phyloP scores from a whole-genome alignment of 768 basidiomycete genomes.

The Amanita thiersii region DNA sequence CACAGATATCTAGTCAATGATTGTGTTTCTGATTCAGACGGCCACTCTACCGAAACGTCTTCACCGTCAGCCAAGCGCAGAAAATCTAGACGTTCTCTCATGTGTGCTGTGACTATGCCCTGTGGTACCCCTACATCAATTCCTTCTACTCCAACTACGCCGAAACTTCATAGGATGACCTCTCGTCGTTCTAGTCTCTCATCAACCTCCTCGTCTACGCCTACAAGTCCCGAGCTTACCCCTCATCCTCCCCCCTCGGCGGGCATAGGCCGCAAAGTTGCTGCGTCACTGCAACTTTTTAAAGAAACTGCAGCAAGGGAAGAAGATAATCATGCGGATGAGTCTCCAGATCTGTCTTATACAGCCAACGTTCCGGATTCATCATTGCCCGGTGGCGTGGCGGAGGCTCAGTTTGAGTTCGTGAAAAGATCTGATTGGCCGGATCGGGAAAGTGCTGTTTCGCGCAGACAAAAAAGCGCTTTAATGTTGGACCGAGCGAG shows the following conservation, averaged over 20 bases:
- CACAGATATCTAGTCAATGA: constrained; percentile 11
- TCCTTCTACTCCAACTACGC: constrained; percentile 17
- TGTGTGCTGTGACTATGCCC: constrained; percentile 32
- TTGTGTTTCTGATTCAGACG: constrained; percentile 30
- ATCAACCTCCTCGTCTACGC: constrained; percentile 25
- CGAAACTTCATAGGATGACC: constrained; percentile 23
- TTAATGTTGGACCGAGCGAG: constrained; percentile 48
- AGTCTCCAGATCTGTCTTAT: constrained; percentile 20
- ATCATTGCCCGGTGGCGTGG: constrained; percentile 39
- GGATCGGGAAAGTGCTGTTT: constrained; percentile 65
- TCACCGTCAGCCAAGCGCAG: constrained; percentile 20
- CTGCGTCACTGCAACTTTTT: constrained; percentile 75
- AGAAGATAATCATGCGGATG: constrained; percentile 22
- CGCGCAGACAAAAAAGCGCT: constrained; percentile 61
- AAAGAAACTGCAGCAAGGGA: constrained; percentile 53
- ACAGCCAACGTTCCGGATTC: constrained; percentile 22
- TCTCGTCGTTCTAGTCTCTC: constrained; percentile 27
- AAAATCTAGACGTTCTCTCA: constrained; percentile 20
- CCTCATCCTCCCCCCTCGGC: constrained; percentile 22
- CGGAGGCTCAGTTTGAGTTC: constrained; percentile 68
- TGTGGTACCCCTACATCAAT: constrained; percentile 21
- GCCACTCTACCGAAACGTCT: constrained; percentile 34
- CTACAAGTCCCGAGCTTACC: constrained; percentile 19
- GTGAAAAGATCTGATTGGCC: constrained; percentile 85
- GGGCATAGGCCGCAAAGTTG: constrained; percentile 76